A percentile compares a stretch with the other conserved stretches of the same genome.
These are phyloP conservation scores for Chenopodium formosanum DNA, from an alignment of 148 eudicot species.

Conservation along the genomic window DNA sequence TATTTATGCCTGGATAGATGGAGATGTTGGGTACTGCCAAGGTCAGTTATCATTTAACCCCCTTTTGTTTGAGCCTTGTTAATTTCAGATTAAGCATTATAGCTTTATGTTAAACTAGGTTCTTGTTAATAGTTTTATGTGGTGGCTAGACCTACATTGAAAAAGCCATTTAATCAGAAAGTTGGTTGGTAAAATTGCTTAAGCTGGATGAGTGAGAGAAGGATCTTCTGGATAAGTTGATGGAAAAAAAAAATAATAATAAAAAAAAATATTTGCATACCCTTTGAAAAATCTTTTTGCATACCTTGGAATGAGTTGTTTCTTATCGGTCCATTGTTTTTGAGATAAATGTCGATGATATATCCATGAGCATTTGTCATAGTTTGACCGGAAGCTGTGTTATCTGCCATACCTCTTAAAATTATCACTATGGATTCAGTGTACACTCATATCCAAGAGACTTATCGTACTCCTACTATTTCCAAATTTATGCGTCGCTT, in stretches of 20 bases:
- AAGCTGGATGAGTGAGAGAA: not conserved
- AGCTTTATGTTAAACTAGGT: not conserved
- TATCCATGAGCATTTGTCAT: not conserved
- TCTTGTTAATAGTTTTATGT: not conserved
- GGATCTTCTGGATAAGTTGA: not conserved
- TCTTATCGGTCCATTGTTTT: not conserved
- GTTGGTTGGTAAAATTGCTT: not conserved
- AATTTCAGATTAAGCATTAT: not conserved
- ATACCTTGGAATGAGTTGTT: not conserved
- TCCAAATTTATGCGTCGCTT: no score
- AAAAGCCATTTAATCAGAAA: not conserved
- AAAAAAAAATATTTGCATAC: no score
- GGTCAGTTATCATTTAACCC: slow-evolving; percentile 46
- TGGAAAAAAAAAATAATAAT: not conserved
- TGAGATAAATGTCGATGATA: not conserved
- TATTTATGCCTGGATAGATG: slow-evolving; percentile 88
- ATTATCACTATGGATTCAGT: not conserved
- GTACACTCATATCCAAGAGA: not conserved
- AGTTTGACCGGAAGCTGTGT: not conserved
- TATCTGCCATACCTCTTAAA: not conserved
- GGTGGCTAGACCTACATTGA: not conserved
- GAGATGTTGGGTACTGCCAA: slow-evolving; percentile 94
- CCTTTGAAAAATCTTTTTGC: not conserved
- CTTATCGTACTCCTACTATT: not conserved
- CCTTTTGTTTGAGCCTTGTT: slow-evolving; percentile 7